Evolutionary conservation across 169 alveolate genomes (phyloP).

Genomic region (Sarcocystis neurona): DNA sequence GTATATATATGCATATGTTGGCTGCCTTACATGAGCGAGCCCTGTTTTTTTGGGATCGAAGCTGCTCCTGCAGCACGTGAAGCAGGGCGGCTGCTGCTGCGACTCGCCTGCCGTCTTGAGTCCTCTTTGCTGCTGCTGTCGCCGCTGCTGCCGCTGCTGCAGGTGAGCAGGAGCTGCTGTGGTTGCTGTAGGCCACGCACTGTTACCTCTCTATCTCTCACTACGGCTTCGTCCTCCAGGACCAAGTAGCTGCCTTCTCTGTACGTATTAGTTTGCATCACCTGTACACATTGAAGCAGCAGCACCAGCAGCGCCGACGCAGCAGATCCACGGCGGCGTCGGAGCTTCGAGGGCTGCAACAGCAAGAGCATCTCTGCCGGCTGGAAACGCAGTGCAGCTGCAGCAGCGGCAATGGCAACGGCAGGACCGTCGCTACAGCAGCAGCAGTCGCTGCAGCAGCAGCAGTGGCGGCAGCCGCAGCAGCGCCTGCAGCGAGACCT

Average conservation of each 20-base stretch:
- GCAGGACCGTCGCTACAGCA: background rate
- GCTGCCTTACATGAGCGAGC: constrained; percentile 12
- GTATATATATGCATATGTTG: too few species aligned
- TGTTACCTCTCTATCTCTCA: constrained; percentile 14
- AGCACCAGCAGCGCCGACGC: background rate
- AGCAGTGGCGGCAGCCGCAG: background rate
- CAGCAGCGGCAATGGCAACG: too few species aligned
- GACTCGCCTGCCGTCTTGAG: constrained; percentile 7
- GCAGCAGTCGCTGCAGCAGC: background rate
- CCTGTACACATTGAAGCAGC: too few species aligned
- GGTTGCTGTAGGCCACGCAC: constrained; percentile 17
- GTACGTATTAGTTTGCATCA: constrained; percentile 12
- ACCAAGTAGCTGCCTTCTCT: constrained; percentile 29
- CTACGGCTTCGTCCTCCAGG: constrained; percentile 18
- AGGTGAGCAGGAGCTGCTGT: too few species aligned
- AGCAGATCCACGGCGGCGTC: background rate
- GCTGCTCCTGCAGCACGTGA: background rate
- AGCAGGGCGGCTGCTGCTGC: background rate
- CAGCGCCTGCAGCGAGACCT: background rate
- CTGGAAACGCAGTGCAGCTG: too few species aligned
- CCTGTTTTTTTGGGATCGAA: background rate
- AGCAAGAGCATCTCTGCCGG: background rate
- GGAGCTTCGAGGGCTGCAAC: background rate
- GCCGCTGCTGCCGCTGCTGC: too few species aligned
- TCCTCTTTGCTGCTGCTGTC: too few species aligned